These are phyloP conservation scores for Ramaria rubella DNA, from an alignment of 768 basidiomycete genomes.

Conservation along the genomic window DNA sequence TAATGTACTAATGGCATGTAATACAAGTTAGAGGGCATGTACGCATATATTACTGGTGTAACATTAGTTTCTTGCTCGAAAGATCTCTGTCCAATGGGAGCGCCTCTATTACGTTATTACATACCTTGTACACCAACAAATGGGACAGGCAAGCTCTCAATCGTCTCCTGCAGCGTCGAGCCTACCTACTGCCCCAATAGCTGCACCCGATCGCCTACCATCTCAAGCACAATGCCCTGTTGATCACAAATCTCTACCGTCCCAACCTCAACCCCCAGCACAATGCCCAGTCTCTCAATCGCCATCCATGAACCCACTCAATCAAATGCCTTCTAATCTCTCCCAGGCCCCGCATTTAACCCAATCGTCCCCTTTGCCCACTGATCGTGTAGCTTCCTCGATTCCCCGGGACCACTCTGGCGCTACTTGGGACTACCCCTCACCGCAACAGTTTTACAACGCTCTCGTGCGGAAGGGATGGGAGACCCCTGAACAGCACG, in stretches of 20 bases:
- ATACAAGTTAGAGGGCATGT: background rate
- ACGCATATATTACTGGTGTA: too few species aligned
- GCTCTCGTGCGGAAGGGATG: constrained; percentile 93
- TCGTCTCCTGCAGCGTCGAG: background rate
- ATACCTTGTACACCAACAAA: background rate
- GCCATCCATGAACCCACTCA: constrained; percentile 53
- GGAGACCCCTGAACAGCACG: constrained; percentile 94
- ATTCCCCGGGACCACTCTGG: constrained; percentile 59
- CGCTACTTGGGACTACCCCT: constrained; percentile 88
- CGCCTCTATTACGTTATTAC: background rate
- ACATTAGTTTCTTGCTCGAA: too few species aligned
- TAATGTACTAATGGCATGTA: background rate
- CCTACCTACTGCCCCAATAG: background rate
- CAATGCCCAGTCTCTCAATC: constrained; percentile 34
- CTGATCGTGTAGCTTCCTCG: constrained; percentile 68
- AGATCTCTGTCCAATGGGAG: background rate
- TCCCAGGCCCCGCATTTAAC: constrained; percentile 57
- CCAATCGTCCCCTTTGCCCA: constrained; percentile 58
- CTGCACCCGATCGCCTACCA: background rate
- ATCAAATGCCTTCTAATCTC: constrained; percentile 79
- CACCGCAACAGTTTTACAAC: constrained; percentile 97
- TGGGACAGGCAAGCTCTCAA: constrained; percentile 2
- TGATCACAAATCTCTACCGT: constrained; percentile 36
- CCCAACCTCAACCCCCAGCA: constrained; percentile 17
- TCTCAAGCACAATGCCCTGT: constrained; percentile 53